These are phyloP conservation scores for Nepenthes gracilis DNA, from an alignment of 148 eudicot species.

Conservation along the genomic window DNA sequence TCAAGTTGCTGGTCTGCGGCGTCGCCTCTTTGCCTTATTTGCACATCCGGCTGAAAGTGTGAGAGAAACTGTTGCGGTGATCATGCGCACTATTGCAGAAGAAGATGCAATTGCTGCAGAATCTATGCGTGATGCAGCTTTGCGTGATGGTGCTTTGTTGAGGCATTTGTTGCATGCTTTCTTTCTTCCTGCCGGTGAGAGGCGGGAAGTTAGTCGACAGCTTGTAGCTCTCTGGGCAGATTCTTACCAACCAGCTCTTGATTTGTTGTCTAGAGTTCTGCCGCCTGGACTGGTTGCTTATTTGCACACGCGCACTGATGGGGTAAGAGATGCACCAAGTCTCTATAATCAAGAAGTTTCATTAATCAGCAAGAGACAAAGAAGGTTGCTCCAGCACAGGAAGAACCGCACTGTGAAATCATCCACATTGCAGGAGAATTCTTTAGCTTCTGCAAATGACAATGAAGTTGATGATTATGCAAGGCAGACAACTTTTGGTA, in stretches of 20 bases:
- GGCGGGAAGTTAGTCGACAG: constrained; percentile 91
- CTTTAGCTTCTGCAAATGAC: constrained; percentile 26
- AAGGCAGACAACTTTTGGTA: constrained; percentile 22
- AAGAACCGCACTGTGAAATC: constrained; percentile 54
- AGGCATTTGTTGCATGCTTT: constrained; percentile 87
- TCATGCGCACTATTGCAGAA: constrained; percentile 98
- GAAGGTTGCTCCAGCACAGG: constrained; percentile 77
- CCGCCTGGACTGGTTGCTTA: constrained; percentile 99
- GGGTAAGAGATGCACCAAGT: constrained; percentile 40
- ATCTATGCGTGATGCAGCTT: constrained; percentile 97
- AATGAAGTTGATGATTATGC: constrained; percentile 35
- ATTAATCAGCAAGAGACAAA: constrained; percentile 62
- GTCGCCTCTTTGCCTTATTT: constrained; percentile 90
- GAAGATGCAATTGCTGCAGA: constrained; percentile 99
- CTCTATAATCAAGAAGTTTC: constrained; percentile 49
- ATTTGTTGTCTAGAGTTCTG: constrained; percentile 75
- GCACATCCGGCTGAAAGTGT: constrained; percentile 98
- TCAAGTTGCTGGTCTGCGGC: constrained; percentile 83
- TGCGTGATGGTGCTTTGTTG: constrained; percentile 95
- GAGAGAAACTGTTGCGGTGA: constrained; percentile 89
- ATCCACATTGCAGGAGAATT: constrained; percentile 33
- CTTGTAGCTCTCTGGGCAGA: constrained; percentile 99
- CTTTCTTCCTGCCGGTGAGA: constrained; percentile 79
- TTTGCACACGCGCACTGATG: constrained; percentile 75
- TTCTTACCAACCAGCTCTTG: constrained; percentile 98